Evolutionary conservation across 805 yeast genomes (phyloP).

Genomic region (Teunomyces atbi): DNA sequence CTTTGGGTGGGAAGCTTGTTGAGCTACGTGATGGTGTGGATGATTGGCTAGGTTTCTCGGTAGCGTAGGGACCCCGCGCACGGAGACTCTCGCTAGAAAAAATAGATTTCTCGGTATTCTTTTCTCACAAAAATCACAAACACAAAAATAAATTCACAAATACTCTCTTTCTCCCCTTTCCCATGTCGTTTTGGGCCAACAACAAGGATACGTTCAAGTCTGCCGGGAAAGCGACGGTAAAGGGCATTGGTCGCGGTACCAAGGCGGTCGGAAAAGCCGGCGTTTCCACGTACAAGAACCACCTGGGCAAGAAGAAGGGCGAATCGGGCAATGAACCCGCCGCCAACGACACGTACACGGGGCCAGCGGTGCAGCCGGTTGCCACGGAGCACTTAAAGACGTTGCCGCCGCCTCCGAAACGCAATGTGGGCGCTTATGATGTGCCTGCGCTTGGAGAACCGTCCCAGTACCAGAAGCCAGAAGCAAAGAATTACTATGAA

Average conservation of each 20-base stretch:
- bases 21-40: constrained; percentile 62
- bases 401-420: constrained; percentile 47
- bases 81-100: too few species aligned
- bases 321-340: not conserved
- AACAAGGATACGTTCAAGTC: constrained; percentile 52
- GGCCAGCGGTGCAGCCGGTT: constrained; percentile 15
- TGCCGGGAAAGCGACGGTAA: constrained; percentile 48
- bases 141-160: not conserved
- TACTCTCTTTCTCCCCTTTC: too few species aligned
- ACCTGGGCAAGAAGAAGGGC: constrained; percentile 28
- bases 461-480: constrained; percentile 8
- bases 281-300: constrained; percentile 47
- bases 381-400: constrained; percentile 26
- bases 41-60: too few species aligned
- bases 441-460: constrained; percentile 17
- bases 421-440: constrained; percentile 31
- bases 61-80: too few species aligned
- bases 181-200: constrained; percentile 48
- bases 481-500: too few species aligned
- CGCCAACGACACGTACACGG: constrained; percentile 2
- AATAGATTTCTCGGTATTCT: not conserved
- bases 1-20: constrained; percentile 74
- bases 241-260: constrained; percentile 52
- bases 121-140: not conserved
- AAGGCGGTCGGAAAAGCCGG: constrained; percentile 52